These are phyloP conservation scores for Chlorella vulgaris DNA, from an alignment of 139 green algal species.

Conservation along the genomic window DNA sequence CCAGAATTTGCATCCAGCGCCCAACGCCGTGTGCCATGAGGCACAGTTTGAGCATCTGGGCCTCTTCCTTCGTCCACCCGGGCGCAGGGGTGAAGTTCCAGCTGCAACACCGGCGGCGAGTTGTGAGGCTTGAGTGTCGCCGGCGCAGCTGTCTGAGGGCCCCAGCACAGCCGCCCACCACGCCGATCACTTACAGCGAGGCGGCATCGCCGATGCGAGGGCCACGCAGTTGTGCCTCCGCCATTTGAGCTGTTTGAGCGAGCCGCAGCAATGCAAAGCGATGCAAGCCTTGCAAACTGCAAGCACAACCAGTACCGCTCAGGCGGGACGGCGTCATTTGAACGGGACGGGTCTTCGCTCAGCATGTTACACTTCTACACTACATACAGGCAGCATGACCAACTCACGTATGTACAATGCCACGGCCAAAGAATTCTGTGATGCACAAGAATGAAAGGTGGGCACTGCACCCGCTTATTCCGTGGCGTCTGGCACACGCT, in stretches of 20 bases:
- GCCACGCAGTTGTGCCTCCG: constrained; percentile 60
- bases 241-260: too few species aligned
- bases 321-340: too few species aligned
- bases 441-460: too few species aligned
- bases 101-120: constrained; percentile 54
- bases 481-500: constrained; percentile 16
- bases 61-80: constrained; percentile 89
- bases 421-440: too few species aligned
- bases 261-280: too few species aligned
- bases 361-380: too few species aligned
- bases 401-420: too few species aligned
- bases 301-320: neutral
- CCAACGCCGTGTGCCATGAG: constrained; percentile 90
- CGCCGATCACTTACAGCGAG: constrained; percentile 79
- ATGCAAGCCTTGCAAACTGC: neutral
- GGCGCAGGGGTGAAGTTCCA: constrained; percentile 94
- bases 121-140: neutral
- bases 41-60: constrained; percentile 75
- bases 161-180: too few species aligned
- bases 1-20: constrained; percentile 84
- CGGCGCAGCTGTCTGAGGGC: neutral
- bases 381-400: too few species aligned
- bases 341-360: too few species aligned
- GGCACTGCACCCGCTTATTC: too few species aligned
- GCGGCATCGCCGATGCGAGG: constrained; percentile 84